Evolutionary conservation across 2,329 filamentous ascomycete species (phyloP).

Genomic region (Pestalotiopsis sp.): DNA sequence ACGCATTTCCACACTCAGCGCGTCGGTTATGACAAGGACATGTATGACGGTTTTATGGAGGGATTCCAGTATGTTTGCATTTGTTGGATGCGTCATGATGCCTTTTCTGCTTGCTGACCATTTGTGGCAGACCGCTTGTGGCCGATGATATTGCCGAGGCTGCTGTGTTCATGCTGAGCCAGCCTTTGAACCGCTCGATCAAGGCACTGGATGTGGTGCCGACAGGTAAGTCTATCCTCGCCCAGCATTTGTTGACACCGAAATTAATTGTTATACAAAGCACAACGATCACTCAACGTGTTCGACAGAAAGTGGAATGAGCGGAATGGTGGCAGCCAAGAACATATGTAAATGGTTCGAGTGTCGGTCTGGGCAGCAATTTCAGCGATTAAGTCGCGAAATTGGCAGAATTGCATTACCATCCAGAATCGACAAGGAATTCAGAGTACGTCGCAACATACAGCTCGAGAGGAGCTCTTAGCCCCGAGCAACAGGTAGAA

Average conservation of each 20-base stretch:
- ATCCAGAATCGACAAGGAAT: too few relatives aligned
- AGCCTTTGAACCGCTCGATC: background rate
- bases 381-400: too few relatives aligned
- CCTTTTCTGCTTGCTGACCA: background rate
- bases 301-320: constrained; percentile 9
- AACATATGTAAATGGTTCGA: too few relatives aligned
- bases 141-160: background rate
- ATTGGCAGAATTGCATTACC: too few relatives aligned
- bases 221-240: background rate
- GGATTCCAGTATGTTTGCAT: constrained; percentile 37
- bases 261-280: background rate
- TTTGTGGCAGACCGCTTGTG: background rate
- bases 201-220: constrained; percentile 7
- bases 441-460: too few relatives aligned
- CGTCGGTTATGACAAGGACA: constrained; percentile 43
- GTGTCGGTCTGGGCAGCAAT: too few relatives aligned
- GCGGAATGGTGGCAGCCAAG: background rate
- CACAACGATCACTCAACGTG: background rate
- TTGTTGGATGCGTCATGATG: background rate
- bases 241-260: background rate
- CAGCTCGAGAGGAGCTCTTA: too few relatives aligned
- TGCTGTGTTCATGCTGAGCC: constrained; percentile 1
- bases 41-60: constrained; percentile 45
- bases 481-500: too few relatives aligned
- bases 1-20: constrained; percentile 50